Evolutionary conservation across 202 grass and related monocot genomes (phyloP).

Genomic region (Zoysia matrella): DNA sequence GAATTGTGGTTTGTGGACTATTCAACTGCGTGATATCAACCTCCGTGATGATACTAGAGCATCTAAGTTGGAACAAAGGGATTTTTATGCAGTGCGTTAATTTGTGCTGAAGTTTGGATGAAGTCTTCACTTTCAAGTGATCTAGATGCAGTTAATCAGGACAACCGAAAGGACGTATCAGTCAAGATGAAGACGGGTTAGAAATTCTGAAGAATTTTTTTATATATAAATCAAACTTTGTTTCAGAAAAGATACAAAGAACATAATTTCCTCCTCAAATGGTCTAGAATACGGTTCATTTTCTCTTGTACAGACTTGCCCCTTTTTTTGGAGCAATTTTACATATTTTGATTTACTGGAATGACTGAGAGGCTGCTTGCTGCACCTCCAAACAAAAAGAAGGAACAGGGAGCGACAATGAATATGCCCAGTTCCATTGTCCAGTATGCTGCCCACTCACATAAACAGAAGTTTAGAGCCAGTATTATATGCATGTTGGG

Average conservation of each 20-base stretch:
- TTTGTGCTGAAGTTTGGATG: neutral
- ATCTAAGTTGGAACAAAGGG: neutral
- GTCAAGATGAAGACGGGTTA: too few species aligned
- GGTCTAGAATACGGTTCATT: conserved; percentile 15
- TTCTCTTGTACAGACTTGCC: conserved; percentile 21
- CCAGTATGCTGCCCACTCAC: conserved; percentile 44
- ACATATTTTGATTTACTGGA: conserved; percentile 35
- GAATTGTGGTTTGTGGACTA: neutral
- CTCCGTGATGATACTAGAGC: conserved; percentile 13
- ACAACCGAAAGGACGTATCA: neutral
- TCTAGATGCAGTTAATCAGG: neutral
- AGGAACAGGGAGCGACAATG: conserved; percentile 58
- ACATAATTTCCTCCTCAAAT: neutral
- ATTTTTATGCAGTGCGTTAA: neutral
- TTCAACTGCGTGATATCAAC: conserved; percentile 9
- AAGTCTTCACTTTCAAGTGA: neutral
- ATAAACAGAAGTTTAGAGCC: conserved; percentile 54
- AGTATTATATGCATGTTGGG: conserved; percentile 48
- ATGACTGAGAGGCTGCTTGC: conserved; percentile 45
- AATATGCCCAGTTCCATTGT: conserved; percentile 56
- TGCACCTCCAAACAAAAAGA: conserved; percentile 65
- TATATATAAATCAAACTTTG: conserved; percentile 7
- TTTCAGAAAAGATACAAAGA: conserved; percentile 13
- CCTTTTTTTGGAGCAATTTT: too few species aligned
- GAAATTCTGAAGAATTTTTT: too few species aligned